These are phyloP conservation scores for Lasiosphaeria ovina DNA, from an alignment of 495 filamentous ascomycete species.

Conservation along the genomic window DNA sequence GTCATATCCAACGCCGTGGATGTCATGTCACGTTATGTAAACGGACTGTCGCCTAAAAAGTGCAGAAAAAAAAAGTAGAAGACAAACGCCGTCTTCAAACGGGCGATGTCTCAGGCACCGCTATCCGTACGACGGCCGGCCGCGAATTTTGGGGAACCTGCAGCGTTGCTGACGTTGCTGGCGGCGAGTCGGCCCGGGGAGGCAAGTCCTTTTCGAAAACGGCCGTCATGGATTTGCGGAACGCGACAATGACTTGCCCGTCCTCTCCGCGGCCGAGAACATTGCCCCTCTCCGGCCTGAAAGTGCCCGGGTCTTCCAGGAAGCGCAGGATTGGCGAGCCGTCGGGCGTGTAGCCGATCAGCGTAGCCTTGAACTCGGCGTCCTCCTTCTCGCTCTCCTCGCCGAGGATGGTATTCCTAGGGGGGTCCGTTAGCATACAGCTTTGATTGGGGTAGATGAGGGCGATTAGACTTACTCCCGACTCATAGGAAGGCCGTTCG, in stretches of 20 bases:
- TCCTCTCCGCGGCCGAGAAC: conserved; percentile 22
- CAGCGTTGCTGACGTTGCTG: not conserved
- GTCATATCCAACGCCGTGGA: no score
- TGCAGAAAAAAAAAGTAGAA: not conserved
- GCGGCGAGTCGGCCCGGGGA: not conserved
- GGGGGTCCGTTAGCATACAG: conserved; percentile 4
- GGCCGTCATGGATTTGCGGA: conserved; percentile 24
- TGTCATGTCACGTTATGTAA: no score
- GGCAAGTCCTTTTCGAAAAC: conserved; percentile 1
- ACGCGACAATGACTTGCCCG: conserved; percentile 29
- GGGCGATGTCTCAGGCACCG: not conserved
- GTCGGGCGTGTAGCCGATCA: conserved; percentile 37
- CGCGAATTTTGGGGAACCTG: not conserved
- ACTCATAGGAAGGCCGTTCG: conserved; percentile 27
- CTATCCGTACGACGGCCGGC: conserved; percentile 8
- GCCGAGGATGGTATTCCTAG: conserved; percentile 27
- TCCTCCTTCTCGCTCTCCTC: conserved; percentile 30
- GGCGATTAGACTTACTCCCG: conserved; percentile 26
- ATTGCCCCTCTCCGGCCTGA: conserved; percentile 20
- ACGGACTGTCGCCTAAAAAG: not conserved
- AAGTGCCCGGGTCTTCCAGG: conserved; percentile 23
- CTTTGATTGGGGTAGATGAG: not conserved
- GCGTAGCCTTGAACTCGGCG: conserved; percentile 21
- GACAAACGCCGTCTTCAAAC: no score
- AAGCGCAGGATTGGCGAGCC: conserved; percentile 30